phyloP scores from a whole-genome alignment of 768 basidiomycete genomes.

The Cystobasidium onofrii region DNA sequence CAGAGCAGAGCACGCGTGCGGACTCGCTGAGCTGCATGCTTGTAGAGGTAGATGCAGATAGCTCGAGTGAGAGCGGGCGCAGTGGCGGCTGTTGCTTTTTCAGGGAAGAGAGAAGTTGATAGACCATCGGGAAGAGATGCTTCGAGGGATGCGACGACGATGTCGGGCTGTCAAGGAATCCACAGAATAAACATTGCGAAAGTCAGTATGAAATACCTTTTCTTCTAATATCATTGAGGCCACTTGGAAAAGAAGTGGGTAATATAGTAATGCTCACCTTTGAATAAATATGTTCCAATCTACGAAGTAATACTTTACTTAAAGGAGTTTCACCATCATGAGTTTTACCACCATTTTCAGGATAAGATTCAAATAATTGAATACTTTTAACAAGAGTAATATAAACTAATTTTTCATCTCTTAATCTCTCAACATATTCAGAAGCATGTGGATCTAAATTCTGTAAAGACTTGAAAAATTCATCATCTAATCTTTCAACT shows the following conservation, averaged over 20 bases:
- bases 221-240: no score
- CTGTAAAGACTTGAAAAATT: slow-evolving; percentile 94
- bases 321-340: slow-evolving; percentile 58
- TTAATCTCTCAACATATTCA: slow-evolving; percentile 94
- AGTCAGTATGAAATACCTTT: slow-evolving; percentile 12
- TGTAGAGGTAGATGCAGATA: slow-evolving; percentile 87
- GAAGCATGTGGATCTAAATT: slow-evolving; percentile 97
- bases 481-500: slow-evolving; percentile 91
- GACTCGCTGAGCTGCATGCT: slow-evolving; percentile 76
- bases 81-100: slow-evolving; percentile 39
- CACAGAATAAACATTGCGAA: background rate
- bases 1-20: slow-evolving; percentile 94
- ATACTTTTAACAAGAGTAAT: slow-evolving; percentile 87
- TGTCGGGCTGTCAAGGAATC: slow-evolving; percentile 61
- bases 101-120: slow-evolving; percentile 44
- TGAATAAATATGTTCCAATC: slow-evolving; percentile 94
- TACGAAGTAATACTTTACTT: slow-evolving; percentile 78
- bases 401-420: slow-evolving; percentile 91
- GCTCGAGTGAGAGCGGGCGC: slow-evolving; percentile 75
- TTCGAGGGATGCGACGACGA: slow-evolving; percentile 84
- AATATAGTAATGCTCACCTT: slow-evolving; percentile 56
- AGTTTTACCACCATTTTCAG: slow-evolving; percentile 48
- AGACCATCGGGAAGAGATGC: slow-evolving; percentile 51
- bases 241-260: slow-evolving; percentile 28
- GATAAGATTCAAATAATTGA: slow-evolving; percentile 75